A percentile compares a stretch with the other conserved stretches of the same genome.
These are phyloP conservation scores for Cryptococcus sp. DNA, from an alignment of 1,284 basidiomycete species.

Conservation along the genomic window DNA sequence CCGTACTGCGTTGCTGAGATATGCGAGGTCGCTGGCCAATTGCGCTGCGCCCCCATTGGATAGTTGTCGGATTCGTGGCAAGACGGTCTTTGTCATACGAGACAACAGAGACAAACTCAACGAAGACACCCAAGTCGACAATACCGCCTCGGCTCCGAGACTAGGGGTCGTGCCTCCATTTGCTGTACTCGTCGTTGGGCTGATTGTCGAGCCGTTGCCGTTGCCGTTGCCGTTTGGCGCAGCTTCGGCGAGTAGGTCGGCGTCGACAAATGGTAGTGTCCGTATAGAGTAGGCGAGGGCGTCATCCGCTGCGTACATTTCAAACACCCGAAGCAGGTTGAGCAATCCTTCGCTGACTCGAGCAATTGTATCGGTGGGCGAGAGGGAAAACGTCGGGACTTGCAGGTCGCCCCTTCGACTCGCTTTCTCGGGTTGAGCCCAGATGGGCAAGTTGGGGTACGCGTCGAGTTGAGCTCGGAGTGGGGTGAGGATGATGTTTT, in stretches of 20 bases:
- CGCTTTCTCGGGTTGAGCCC: conserved; percentile 53
- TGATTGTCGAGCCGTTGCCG: too few species aligned
- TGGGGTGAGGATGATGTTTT: conserved; percentile 76
- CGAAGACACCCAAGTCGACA: conserved; percentile 82
- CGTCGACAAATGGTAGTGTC: conserved; percentile 66
- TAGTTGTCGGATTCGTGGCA: conserved; percentile 58
- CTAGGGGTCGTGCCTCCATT: conserved; percentile 9
- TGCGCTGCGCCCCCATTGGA: conserved; percentile 68
- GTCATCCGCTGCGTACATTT: conserved; percentile 87
- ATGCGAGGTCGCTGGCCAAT: conserved; percentile 78
- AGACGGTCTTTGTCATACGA: conserved; percentile 61
- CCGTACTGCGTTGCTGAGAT: conserved; percentile 82
- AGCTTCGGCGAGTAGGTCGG: conserved; percentile 54
- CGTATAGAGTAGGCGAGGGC: conserved; percentile 82
- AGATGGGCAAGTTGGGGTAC: conserved; percentile 66
- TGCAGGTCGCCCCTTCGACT: conserved; percentile 55
- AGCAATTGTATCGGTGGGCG: conserved; percentile 81
- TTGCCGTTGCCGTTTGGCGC: conserved; percentile 15
- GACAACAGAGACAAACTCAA: conserved; percentile 72
- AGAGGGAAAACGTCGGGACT: conserved; percentile 89
- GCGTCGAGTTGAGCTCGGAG: conserved; percentile 66
- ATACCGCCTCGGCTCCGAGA: conserved; percentile 66
- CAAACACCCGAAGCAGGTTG: conserved; percentile 87
- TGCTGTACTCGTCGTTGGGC: too few species aligned
- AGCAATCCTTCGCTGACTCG: conserved; percentile 85